phyloP scores from a whole-genome alignment of 1,284 basidiomycete genomes.

The Peniophora sp. region DNA sequence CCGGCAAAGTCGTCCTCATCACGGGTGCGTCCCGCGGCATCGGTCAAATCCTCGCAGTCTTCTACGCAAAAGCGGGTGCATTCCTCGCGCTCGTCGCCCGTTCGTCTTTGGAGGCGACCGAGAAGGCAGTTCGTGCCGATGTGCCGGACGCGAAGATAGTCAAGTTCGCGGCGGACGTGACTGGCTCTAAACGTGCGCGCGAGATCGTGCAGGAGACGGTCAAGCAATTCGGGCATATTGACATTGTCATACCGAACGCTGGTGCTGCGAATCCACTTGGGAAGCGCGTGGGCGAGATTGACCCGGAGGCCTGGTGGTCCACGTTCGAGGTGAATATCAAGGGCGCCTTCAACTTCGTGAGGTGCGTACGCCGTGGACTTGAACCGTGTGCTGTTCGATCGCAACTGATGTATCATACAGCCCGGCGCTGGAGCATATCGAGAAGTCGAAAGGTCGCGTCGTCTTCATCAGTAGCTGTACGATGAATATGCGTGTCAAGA shows the following conservation, averaged over 20 bases:
- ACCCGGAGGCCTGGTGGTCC: background rate
- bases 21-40: constrained; percentile 18
- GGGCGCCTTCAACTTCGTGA: background rate
- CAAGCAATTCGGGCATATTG: background rate
- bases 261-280: background rate
- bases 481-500: too few species aligned
- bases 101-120: constrained; percentile 2
- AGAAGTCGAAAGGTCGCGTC: too few species aligned
- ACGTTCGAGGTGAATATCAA: background rate
- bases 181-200: background rate
- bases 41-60: constrained; percentile 5
- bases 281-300: background rate
- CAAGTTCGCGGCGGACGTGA: background rate
- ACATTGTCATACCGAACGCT: background rate
- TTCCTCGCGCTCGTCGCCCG: constrained; percentile 4
- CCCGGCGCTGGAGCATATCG: too few species aligned
- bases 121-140: background rate
- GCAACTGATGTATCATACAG: too few species aligned
- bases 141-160: background rate
- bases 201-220: background rate
- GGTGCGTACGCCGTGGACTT: background rate
- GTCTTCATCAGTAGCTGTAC: too few species aligned
- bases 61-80: constrained; percentile 7
- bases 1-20: constrained; percentile 14
- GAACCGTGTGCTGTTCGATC: too few species aligned